Percentiles rank a stretch among this genome's conserved stretches.
Evolutionary conservation across 352 stramenopile species (phyloP).

Genomic region (Phytophthora capsici): DNA sequence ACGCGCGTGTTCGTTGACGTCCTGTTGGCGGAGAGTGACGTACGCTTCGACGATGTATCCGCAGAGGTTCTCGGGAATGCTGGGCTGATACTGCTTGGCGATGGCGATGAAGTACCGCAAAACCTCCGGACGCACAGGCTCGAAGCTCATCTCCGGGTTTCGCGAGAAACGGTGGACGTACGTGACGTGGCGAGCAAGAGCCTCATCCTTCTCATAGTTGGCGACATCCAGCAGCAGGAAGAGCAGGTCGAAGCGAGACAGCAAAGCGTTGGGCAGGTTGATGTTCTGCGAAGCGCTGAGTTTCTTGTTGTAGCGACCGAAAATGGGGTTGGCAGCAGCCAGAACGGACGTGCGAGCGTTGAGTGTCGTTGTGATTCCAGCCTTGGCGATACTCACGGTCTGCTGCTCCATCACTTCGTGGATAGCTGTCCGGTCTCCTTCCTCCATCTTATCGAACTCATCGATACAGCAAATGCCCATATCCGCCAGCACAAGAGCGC

Average conservation of each 20-base stretch:
- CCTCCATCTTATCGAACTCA: conserved; percentile 99
- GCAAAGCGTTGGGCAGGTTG: conserved; percentile 98
- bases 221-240: conserved; percentile 98
- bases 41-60: conserved; percentile 99
- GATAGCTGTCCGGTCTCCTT: conserved; percentile 98
- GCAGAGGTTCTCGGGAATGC: conserved; percentile 93
- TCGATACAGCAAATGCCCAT: conserved; percentile 99
- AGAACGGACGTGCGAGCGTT: conserved; percentile 97
- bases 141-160: conserved; percentile 93
- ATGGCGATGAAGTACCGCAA: conserved; percentile 90
- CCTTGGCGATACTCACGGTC: conserved; percentile 99
- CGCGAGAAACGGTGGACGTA: conserved; percentile 92
- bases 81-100: conserved; percentile 87
- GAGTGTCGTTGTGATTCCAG: conserved; percentile 98
- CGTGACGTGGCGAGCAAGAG: conserved; percentile 92
- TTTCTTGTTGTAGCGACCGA: conserved; percentile 91
- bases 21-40: conserved; percentile 95
- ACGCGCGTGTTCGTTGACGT: conserved; percentile 81
- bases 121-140: conserved; percentile 92
- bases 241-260: conserved; percentile 99
- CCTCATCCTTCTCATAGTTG: conserved; percentile 93
- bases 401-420: conserved; percentile 99
- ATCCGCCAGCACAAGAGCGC: conserved; percentile 98
- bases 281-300: conserved; percentile 96
- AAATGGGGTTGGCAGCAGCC: conserved; percentile 99